Evolutionary conservation across 129 eudicot genomes (phyloP).

Genomic region (Tagetes patula): DNA sequence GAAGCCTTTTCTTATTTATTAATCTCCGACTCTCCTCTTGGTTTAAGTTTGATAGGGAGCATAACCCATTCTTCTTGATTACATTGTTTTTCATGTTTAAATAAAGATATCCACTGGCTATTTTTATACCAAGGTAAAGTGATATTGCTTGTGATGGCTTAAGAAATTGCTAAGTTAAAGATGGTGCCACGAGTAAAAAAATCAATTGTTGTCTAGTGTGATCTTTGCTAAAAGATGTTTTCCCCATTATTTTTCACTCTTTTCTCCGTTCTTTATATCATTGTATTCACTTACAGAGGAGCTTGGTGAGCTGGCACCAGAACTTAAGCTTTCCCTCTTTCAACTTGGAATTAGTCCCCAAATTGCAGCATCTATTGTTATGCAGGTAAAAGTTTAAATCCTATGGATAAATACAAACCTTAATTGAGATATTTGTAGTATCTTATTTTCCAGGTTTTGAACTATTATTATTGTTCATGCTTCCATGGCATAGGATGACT

Average conservation of each 20-base stretch:
- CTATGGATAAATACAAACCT: conserved; percentile 1
- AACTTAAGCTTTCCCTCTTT: conserved; percentile 88
- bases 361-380: conserved; percentile 86
- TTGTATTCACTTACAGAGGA: conserved; percentile 57
- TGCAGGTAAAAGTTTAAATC: conserved; percentile 66
- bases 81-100: not conserved
- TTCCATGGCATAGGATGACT: conserved; percentile 1
- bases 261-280: not conserved
- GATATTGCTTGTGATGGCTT: conserved; percentile 1
- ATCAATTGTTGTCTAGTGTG: not conserved
- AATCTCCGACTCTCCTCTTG: not conserved
- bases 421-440: not conserved
- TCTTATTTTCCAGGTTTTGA: not conserved
- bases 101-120: not conserved
- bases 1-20: not conserved
- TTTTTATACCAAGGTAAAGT: not conserved
- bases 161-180: not conserved
- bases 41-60: not conserved
- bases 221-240: not conserved
- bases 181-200: not conserved
- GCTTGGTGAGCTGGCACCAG: conserved; percentile 80
- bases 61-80: not conserved
- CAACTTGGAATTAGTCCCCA: conserved; percentile 99
- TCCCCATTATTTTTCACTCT: conserved; percentile 1
- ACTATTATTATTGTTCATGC: not conserved